phyloP scores from a whole-genome alignment of 108 stramenopile genomes.

The Schizochytrium sp. region DNA sequence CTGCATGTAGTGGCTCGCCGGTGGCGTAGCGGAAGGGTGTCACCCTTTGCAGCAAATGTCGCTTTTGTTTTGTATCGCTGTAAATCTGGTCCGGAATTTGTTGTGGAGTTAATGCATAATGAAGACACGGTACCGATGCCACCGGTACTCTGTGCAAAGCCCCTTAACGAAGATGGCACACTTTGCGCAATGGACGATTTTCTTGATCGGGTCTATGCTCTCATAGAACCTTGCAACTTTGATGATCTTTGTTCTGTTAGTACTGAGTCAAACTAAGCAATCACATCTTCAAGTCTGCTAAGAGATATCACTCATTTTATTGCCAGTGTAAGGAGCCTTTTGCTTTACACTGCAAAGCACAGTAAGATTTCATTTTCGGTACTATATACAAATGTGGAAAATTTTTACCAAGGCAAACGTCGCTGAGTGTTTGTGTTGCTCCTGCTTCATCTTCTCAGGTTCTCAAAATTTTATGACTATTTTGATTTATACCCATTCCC shows the following conservation, averaged over 20 bases:
- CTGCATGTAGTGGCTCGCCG: not conserved
- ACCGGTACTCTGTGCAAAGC: not conserved
- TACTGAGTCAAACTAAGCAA: too few relatives aligned
- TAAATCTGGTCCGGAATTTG: not conserved
- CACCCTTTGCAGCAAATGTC: conserved; percentile 9
- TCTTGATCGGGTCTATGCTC: not conserved
- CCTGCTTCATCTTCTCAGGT: too few relatives aligned
- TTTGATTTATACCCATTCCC: too few relatives aligned
- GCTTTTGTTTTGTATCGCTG: not conserved
- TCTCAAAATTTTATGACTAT: too few relatives aligned
- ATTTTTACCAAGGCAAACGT: too few relatives aligned
- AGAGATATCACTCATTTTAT: too few relatives aligned
- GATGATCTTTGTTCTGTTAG: not conserved
- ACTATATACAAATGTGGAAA: too few relatives aligned
- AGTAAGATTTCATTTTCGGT: too few relatives aligned
- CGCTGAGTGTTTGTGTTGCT: too few relatives aligned
- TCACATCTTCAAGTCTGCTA: too few relatives aligned
- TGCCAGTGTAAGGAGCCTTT: too few relatives aligned
- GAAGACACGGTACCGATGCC: conserved; percentile 18
- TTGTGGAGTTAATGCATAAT: not conserved
- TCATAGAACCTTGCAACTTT: conserved; percentile 8
- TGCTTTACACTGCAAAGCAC: too few relatives aligned
- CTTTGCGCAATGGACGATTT: conserved; percentile 4
- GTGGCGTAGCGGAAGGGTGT: not conserved
- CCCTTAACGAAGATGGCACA: not conserved